These are phyloP conservation scores for Rhytidhysteron rufulum DNA, from an alignment of 2,329 filamentous ascomycete species.

Conservation along the genomic window DNA sequence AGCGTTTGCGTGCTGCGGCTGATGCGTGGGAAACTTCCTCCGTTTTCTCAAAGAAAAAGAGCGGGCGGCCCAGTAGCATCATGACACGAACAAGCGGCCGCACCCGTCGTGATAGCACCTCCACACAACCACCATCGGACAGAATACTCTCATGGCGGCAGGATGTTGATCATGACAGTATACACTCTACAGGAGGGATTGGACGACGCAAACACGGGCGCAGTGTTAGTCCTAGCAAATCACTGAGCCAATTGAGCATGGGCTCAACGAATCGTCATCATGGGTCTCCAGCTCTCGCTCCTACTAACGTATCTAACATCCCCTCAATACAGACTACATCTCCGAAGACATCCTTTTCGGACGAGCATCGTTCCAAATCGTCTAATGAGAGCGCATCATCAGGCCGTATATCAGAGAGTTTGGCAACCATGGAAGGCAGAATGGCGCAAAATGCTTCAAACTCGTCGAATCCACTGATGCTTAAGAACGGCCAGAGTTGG, in stretches of 20 bases:
- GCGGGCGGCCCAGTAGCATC: conserved; percentile 51
- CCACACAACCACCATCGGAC: conserved; percentile 58
- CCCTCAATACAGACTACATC: conserved; percentile 11
- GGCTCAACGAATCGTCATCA: conserved; percentile 12
- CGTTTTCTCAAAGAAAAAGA: conserved; percentile 66
- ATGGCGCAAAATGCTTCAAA: conserved; percentile 11
- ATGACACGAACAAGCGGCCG: conserved; percentile 49
- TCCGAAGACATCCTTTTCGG: conserved; percentile 20
- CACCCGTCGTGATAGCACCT: conserved; percentile 44
- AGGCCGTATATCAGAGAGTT: too few relatives aligned
- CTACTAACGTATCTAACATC: conserved; percentile 5
- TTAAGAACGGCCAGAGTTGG: conserved; percentile 50
- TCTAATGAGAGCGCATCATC: conserved; percentile 7
- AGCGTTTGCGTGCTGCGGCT: conserved; percentile 56
- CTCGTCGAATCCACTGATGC: conserved; percentile 37
- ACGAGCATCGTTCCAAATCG: conserved; percentile 11
- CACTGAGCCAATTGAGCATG: conserved; percentile 21
- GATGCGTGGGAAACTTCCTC: conserved; percentile 74
- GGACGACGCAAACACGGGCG: conserved; percentile 25
- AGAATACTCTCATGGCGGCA: conserved; percentile 88
- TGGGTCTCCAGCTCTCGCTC: conserved; percentile 1
- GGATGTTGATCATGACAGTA: conserved; percentile 53
- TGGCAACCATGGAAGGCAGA: conserved; percentile 22
- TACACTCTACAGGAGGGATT: conserved; percentile 36
- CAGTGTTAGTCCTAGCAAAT: conserved; percentile 49